phyloP scores from a whole-genome alignment of 75 land plant species.

The Cunninghamia lanceolata region DNA sequence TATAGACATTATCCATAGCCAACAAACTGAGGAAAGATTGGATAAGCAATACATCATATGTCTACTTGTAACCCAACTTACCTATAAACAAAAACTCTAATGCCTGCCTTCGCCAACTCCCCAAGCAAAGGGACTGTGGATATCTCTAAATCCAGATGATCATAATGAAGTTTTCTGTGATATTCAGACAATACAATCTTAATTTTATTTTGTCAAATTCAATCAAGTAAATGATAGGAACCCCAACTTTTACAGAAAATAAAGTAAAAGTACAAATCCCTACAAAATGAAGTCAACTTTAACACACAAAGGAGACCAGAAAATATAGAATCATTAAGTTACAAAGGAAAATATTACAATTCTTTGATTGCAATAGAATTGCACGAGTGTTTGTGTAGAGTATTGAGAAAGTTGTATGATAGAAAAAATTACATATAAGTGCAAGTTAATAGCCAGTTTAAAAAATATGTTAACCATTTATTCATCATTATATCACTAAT shows the following conservation, averaged over 20 bases:
- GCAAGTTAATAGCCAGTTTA: too few species aligned
- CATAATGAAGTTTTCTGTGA: not conserved
- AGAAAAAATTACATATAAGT: too few species aligned
- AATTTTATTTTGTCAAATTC: not conserved
- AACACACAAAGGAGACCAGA: too few species aligned
- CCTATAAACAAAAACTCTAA: conserved; percentile 15
- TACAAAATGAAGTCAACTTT: too few species aligned
- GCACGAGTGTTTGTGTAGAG: too few species aligned
- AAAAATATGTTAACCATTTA: too few species aligned
- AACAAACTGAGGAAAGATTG: not conserved
- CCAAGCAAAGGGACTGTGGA: conserved; percentile 15
- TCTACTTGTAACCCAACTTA: not conserved
- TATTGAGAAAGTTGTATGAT: too few species aligned
- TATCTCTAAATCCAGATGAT: conserved; percentile 11
- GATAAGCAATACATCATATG: not conserved
- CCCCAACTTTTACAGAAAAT: not conserved
- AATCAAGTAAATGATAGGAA: not conserved
- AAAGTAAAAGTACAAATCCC: too few species aligned
- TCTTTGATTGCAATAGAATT: too few species aligned
- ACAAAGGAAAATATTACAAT: too few species aligned
- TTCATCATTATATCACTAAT: too few species aligned
- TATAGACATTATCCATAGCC: not conserved
- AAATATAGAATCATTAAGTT: too few species aligned
- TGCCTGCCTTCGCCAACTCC: conserved; percentile 4
- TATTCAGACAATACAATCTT: not conserved